A percentile compares a stretch with the other conserved stretches of the same genome.
These are phyloP conservation scores for Paramecium biaurelia DNA, from an alignment of 73 alveolate species.

Conservation along the genomic window DNA sequence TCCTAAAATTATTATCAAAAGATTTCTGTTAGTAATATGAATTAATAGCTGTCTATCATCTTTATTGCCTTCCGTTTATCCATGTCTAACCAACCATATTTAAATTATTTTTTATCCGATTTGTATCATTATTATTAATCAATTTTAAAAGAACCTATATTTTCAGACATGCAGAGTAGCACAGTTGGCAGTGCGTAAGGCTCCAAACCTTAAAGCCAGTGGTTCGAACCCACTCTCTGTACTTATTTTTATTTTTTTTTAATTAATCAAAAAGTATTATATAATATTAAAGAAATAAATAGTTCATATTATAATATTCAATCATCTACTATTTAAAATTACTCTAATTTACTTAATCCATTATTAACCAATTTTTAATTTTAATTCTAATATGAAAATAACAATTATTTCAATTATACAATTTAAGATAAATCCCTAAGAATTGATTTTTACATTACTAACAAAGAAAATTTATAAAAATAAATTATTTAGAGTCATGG, in stretches of 20 bases:
- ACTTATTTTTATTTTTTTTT: background rate
- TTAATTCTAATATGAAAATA: too few species aligned
- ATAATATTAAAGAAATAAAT: too few species aligned
- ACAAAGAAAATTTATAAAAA: too few species aligned
- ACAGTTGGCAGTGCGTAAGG: constrained; percentile 99
- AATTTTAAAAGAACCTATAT: background rate
- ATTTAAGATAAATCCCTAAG: too few species aligned
- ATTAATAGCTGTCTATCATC: constrained; percentile 40
- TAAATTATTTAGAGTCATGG: too few species aligned
- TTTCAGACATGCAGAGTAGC: constrained; percentile 82
- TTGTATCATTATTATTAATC: background rate
- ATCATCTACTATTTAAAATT: too few species aligned
- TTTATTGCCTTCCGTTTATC: constrained; percentile 46
- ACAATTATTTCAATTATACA: too few species aligned
- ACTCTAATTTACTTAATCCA: too few species aligned
- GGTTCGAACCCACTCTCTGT: constrained; percentile 99
- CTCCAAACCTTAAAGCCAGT: constrained; percentile 99
- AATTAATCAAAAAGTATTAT: too few species aligned
- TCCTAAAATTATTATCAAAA: constrained; percentile 72
- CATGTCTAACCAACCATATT: constrained; percentile 42
- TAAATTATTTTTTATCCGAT: background rate
- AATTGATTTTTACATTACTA: too few species aligned
- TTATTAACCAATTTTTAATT: too few species aligned
- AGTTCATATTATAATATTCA: too few species aligned
- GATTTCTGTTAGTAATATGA: constrained; percentile 84